Evolutionary conservation across 345 rosid species (phyloP).

Genomic region (Citrus glauca): DNA sequence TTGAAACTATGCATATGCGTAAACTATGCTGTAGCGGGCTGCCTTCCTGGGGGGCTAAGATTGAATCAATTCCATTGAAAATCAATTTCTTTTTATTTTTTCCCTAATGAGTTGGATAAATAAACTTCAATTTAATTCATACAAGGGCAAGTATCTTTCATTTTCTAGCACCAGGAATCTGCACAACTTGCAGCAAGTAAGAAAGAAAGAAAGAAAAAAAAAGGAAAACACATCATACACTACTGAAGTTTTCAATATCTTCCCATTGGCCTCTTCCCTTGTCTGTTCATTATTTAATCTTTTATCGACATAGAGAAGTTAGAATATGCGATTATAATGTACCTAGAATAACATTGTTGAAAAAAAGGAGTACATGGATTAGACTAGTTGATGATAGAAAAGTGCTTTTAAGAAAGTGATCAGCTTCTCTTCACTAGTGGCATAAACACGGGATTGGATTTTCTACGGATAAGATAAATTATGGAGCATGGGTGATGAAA

Average conservation of each 20-base stretch:
- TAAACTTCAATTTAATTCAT: conserved; percentile 19
- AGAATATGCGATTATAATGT: background rate
- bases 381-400: background rate
- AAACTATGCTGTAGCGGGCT: background rate
- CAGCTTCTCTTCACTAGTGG: conserved; percentile 1
- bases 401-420: background rate
- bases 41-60: conserved; percentile 1
- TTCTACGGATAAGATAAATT: conserved; percentile 1
- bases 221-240: background rate
- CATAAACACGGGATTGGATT: background rate
- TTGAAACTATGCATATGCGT: background rate
- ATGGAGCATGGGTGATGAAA: conserved; percentile 7
- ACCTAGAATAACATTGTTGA: background rate
- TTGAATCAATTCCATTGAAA: background rate
- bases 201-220: background rate
- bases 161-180: conserved; percentile 19
- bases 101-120: conserved; percentile 3
- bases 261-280: background rate
- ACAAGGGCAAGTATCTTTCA: conserved; percentile 9
- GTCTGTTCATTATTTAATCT: background rate
- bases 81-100: background rate
- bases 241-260: background rate
- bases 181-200: conserved; percentile 24
- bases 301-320: background rate
- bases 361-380: background rate